Base-by-base conservation (phyloP, 75 land plant species). In the Selaginella moellendorffii region DNA sequence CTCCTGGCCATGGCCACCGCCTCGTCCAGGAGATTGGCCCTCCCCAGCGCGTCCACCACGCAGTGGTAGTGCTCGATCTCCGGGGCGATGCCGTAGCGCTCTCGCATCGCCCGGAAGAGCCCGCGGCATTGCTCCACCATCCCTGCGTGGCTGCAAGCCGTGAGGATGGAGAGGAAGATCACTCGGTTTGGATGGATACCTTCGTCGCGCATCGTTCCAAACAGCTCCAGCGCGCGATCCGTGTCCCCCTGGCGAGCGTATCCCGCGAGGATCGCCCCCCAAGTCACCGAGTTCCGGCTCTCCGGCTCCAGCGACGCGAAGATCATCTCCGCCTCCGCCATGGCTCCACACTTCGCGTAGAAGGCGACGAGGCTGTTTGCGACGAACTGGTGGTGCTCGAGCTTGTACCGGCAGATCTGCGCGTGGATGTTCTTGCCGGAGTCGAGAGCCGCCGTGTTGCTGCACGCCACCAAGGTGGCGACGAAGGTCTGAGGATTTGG, bases 301-400 rank as follows among this genome's bases (percentile, higher is more conserved):
- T n/a, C n/a, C 24, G 54, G 52, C 14, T 64, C 52, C 26, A 74
- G 2, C 24, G 18, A 51, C 18, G 69, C 73, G 59, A 64, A 78
- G 2, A 78, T 1, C 29, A 28, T 0, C 1, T 65, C 71, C 0
- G 73, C 75, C 23, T 65, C 62, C 30, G 54, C 56, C 26, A 73
- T 73, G 14, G 53, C 66, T 24, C 65, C 24, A 27, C 76, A 78
- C 28, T 70, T 74, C 25, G 72, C 76, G 66, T 74, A 78, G 64
- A 78, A 65, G 25, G 71, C 63, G 2, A 70, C 69, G 52, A 78
- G 54, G 10, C 74, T 66, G 29, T 69, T 69, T 51, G 64, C 72
- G 23, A 78, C 27, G 59, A 60, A 63, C 14, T 56, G 31, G 54
- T 60, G 63, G 1, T 20, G n/a, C 20, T 66, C 19, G 63, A 54